A percentile compares a stretch with the other conserved stretches of the same genome.
phyloP scores from a whole-genome alignment of 176 grass and related monocot genomes.

The Ananas comosus region DNA sequence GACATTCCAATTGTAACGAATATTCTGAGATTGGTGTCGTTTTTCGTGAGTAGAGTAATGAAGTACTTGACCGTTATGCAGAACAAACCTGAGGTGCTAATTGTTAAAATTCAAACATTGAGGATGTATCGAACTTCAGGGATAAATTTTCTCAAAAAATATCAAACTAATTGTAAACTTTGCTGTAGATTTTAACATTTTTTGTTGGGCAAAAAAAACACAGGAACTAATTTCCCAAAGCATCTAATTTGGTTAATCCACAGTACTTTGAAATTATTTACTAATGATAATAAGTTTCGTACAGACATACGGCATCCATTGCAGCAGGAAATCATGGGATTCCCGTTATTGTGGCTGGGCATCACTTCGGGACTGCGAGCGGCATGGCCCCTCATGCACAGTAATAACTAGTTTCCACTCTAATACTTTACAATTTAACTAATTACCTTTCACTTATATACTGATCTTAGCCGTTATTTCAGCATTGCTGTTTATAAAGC shows the following conservation, averaged over 20 bases:
- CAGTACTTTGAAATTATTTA: not conserved
- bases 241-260: not conserved
- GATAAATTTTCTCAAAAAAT: too few species aligned
- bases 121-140: too few species aligned
- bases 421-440: slow-evolving; percentile 1
- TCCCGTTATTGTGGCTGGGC: slow-evolving; percentile 76
- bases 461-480: slow-evolving; percentile 10
- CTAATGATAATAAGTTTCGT: slow-evolving; percentile 14
- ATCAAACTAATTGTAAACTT: too few species aligned
- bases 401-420: slow-evolving; percentile 37
- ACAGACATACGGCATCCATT: slow-evolving; percentile 91
- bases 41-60: too few species aligned
- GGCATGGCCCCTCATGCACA: slow-evolving; percentile 99
- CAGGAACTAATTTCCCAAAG: not conserved
- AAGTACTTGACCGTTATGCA: too few species aligned
- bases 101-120: too few species aligned
- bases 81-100: too few species aligned
- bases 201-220: not conserved
- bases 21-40: too few species aligned
- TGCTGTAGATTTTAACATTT: too few species aligned
- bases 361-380: slow-evolving; percentile 93
- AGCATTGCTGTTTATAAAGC: slow-evolving; percentile 99
- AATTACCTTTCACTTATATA: slow-evolving; percentile 2
- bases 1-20: too few species aligned
- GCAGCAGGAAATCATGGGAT: slow-evolving; percentile 92